These are phyloP conservation scores for Citrus medica DNA, from an alignment of 345 rosid genomes.

Conservation along the genomic window DNA sequence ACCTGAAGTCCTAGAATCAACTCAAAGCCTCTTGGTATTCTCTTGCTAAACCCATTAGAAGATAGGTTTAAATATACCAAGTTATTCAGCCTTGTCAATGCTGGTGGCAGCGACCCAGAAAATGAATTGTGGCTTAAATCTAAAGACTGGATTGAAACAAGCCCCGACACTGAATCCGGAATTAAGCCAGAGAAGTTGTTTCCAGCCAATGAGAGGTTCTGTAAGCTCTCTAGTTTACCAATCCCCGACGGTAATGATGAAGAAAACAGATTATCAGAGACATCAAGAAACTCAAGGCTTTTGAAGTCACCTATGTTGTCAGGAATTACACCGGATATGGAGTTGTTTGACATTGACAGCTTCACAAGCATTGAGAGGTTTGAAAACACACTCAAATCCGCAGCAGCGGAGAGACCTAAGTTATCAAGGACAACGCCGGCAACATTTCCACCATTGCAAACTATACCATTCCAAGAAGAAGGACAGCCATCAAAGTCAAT, in stretches of 20 bases:
- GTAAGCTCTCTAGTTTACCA: conserved; percentile 61
- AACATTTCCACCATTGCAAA: conserved; percentile 86
- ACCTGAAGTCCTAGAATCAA: conserved; percentile 58
- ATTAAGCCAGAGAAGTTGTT: conserved; percentile 85
- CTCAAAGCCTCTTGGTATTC: conserved; percentile 79
- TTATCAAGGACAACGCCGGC: conserved; percentile 87
- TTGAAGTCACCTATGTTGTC: conserved; percentile 55
- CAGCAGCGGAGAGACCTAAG: conserved; percentile 73
- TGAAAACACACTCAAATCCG: conserved; percentile 70
- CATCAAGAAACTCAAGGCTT: conserved; percentile 74
- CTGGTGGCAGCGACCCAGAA: conserved; percentile 64
- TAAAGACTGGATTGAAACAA: conserved; percentile 67
- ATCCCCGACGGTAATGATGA: conserved; percentile 56
- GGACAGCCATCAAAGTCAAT: conserved; percentile 96
- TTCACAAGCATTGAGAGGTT: conserved; percentile 88
- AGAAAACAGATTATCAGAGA: conserved; percentile 75
- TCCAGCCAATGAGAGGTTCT: conserved; percentile 77
- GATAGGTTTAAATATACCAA: conserved; percentile 71
- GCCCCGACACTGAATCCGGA: conserved; percentile 69
- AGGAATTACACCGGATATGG: conserved; percentile 70
- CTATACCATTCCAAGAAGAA: conserved; percentile 93
- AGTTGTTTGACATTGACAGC: conserved; percentile 88
- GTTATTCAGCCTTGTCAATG: conserved; percentile 57
- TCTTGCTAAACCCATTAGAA: conserved; percentile 55
- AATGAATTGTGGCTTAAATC: conserved; percentile 85